These are phyloP conservation scores for Phytophthora ramorum DNA, from an alignment of 352 stramenopile genomes.

Conservation along the genomic window DNA sequence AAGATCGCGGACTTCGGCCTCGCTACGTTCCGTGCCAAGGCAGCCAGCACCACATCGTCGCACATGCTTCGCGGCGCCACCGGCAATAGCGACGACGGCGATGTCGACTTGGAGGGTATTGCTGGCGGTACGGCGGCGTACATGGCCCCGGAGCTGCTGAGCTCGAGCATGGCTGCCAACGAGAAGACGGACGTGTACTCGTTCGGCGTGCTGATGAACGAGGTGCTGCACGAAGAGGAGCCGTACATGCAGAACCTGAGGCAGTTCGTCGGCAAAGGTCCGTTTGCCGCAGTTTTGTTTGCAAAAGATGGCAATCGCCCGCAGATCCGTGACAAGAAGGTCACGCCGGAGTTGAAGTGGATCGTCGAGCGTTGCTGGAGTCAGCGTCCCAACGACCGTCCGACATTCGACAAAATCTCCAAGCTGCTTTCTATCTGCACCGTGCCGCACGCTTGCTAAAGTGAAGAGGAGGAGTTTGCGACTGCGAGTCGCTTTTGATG, in stretches of 20 bases:
- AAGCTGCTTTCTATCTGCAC: constrained; percentile 27
- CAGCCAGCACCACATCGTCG: constrained; percentile 37
- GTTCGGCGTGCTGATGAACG: constrained; percentile 52
- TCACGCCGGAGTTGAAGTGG: constrained; percentile 25
- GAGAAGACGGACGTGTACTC: constrained; percentile 53
- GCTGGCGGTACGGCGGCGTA: constrained; percentile 56
- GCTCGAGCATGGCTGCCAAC: constrained; percentile 19
- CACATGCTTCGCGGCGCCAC: constrained; percentile 30
- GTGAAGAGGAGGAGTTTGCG: neutral
- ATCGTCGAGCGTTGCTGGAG: constrained; percentile 38
- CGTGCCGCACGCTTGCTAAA: constrained; percentile 30
- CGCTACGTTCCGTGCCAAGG: constrained; percentile 39
- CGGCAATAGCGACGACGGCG: constrained; percentile 25
- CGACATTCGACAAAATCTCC: constrained; percentile 32
- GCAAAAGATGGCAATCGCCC: constrained; percentile 38
- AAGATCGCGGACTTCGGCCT: constrained; percentile 88
- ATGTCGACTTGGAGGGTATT: constrained; percentile 34
- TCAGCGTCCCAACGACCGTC: constrained; percentile 17
- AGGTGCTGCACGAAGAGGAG: constrained; percentile 53
- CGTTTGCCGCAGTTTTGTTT: constrained; percentile 35
- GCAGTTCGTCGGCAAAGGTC: constrained; percentile 45
- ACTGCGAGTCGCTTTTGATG: constrained; percentile 12
- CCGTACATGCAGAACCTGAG: constrained; percentile 45
- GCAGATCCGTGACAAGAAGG: constrained; percentile 31
- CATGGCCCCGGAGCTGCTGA: constrained; percentile 59